Percentiles rank a stretch among this genome's conserved stretches.
phyloP scores from a whole-genome alignment of 148 eudicot genomes.

The Silene latifolia region DNA sequence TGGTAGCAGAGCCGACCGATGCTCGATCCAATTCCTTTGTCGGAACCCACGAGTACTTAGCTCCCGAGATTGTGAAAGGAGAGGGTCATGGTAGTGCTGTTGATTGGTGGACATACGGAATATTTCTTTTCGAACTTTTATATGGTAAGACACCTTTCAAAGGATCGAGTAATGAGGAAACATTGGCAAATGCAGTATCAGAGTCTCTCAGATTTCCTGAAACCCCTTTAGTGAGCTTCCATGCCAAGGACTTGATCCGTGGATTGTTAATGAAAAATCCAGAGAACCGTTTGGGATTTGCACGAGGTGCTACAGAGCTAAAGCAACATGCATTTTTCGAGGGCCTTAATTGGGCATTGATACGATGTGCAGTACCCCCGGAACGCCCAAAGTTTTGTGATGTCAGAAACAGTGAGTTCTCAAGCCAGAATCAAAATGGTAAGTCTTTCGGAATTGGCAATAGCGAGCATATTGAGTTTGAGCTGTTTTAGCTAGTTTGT shows the following conservation, averaged over 20 bases:
- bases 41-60: conserved; percentile 90
- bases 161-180: conserved; percentile 63
- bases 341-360: conserved; percentile 78
- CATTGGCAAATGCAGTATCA: conserved; percentile 57
- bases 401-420: conserved; percentile 18
- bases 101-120: conserved; percentile 92
- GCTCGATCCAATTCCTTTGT: conserved; percentile 90
- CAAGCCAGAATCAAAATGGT: conserved; percentile 22
- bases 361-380: conserved; percentile 69
- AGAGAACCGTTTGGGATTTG: conserved; percentile 57
- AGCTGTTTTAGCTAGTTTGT: conserved; percentile 40
- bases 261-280: conserved; percentile 63
- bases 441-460: conserved; percentile 19
- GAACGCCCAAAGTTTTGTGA: conserved; percentile 51
- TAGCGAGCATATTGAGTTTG: conserved; percentile 43
- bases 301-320: conserved; percentile 69
- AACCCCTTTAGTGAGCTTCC: conserved; percentile 51
- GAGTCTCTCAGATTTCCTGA: conserved; percentile 54
- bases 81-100: conserved; percentile 94
- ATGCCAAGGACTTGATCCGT: conserved; percentile 62
- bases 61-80: conserved; percentile 83
- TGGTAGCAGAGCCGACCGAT: conserved; percentile 65
- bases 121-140: conserved; percentile 65
- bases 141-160: conserved; percentile 83
- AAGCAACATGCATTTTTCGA: conserved; percentile 75